Conservation (phyloP, 495 filamentous ascomycete genomes). For the Aspergillus nanangensis region DNA sequence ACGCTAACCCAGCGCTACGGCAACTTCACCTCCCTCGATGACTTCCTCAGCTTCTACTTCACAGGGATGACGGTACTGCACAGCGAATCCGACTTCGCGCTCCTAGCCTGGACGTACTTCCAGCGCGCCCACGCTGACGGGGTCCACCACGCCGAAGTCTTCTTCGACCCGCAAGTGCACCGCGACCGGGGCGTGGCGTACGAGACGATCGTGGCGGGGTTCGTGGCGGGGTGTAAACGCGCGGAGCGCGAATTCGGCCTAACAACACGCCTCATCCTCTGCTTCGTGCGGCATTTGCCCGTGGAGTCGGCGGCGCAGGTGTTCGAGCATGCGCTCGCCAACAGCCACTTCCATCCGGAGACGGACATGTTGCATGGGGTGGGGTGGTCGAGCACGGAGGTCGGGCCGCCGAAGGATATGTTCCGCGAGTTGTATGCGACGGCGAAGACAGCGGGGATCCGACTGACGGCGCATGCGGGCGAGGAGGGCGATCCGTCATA, state of each 20-base stretch:
- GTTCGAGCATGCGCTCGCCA: slow-evolving; percentile 44
- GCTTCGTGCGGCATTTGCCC: slow-evolving; percentile 66
- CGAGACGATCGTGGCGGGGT: slow-evolving; percentile 54
- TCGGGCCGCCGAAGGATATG: slow-evolving; percentile 57
- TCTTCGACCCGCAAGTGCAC: slow-evolving; percentile 79
- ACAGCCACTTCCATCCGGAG: slow-evolving; percentile 46
- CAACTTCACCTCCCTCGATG: slow-evolving; percentile 64
- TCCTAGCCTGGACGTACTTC: slow-evolving; percentile 73
- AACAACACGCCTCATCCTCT: slow-evolving; percentile 59
- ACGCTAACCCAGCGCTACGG: slow-evolving; percentile 57
- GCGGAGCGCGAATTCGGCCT: slow-evolving; percentile 62
- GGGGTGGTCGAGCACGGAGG: slow-evolving; percentile 64
- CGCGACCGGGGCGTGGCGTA: slow-evolving; percentile 57
- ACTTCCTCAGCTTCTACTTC: slow-evolving; percentile 78
- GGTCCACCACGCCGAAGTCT: slow-evolving; percentile 72
- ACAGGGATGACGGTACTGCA: slow-evolving; percentile 66
- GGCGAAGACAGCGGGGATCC: slow-evolving; percentile 47
- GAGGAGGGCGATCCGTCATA: slow-evolving; percentile 70
- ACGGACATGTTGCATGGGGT: slow-evolving; percentile 54
- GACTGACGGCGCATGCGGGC: slow-evolving; percentile 66
- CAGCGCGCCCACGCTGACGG: slow-evolving; percentile 56
- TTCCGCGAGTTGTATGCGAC: slow-evolving; percentile 55
- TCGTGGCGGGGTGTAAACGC: slow-evolving; percentile 51
- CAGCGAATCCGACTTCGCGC: slow-evolving; percentile 60
- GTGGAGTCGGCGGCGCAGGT: slow-evolving; percentile 44